phyloP scores from a whole-genome alignment of 2,329 filamentous ascomycete genomes.

The Xylariaceae sp. region DNA sequence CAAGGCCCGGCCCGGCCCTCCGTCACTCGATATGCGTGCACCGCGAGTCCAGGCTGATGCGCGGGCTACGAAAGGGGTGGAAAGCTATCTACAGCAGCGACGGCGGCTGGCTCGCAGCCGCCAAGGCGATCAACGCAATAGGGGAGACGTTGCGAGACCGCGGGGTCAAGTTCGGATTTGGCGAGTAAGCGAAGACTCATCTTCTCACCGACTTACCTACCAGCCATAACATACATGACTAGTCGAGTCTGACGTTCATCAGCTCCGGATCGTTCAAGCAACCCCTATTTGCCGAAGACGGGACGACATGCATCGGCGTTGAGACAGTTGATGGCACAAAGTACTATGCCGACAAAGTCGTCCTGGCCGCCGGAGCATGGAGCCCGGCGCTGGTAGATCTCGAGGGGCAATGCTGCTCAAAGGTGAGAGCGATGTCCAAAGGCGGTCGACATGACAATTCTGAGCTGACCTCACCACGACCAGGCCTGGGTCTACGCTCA shows the following conservation, averaged over 20 bases:
- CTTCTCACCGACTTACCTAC: no score
- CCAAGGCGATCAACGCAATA: constrained; percentile 38
- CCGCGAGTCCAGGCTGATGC: no score
- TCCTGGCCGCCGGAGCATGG: constrained; percentile 34
- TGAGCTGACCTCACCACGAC: constrained; percentile 4
- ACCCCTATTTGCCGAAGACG: constrained; percentile 31
- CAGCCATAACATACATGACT: constrained; percentile 2
- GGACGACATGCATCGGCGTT: constrained; percentile 29
- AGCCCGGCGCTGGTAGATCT: constrained; percentile 28
- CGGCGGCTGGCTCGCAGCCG: constrained; percentile 39
- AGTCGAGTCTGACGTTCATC: not conserved
- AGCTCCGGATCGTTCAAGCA: constrained; percentile 35
- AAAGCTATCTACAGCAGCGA: constrained; percentile 35
- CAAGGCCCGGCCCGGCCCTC: no score
- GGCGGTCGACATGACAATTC: not conserved
- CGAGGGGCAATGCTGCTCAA: constrained; percentile 30
- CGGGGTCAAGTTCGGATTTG: constrained; percentile 35
- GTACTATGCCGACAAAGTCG: constrained; percentile 35
- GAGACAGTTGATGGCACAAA: constrained; percentile 32
- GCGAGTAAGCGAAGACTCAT: constrained; percentile 16
- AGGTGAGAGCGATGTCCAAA: constrained; percentile 12
- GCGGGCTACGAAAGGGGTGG: constrained; percentile 28
- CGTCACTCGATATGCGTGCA: no score
- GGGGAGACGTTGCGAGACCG: constrained; percentile 28
- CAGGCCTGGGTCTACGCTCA: constrained; percentile 39